Conservation (phyloP, 2,329 filamentous ascomycete genomes). For the Nothophaeocryptopus gaeumannii region DNA sequence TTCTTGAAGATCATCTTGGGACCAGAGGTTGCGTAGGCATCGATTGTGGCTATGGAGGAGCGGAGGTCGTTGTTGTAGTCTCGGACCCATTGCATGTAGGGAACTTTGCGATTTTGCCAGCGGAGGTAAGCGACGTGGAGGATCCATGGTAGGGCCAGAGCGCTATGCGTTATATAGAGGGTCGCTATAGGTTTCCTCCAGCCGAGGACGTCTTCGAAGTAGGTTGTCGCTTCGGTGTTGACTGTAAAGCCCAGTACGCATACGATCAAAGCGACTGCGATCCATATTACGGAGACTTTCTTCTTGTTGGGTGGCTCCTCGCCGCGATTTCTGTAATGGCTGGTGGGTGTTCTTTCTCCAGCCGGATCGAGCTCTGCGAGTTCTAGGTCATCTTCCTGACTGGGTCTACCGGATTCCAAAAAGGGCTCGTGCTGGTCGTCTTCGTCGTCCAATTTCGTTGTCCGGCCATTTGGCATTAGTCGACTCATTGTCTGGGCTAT, state of each 20-base stretch:
- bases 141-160: slow-evolving; percentile 33
- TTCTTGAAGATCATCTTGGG: slow-evolving; percentile 26
- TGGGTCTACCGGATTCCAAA: slow-evolving; percentile 19
- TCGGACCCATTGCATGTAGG: slow-evolving; percentile 29
- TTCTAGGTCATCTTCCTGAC: slow-evolving; percentile 20
- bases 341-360: slow-evolving; percentile 22
- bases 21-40: slow-evolving; percentile 30
- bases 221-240: slow-evolving; percentile 35
- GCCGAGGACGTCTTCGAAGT: slow-evolving; percentile 33
- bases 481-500: slow-evolving; percentile 17
- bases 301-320: slow-evolving; percentile 13
- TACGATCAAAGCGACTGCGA: slow-evolving; percentile 25
- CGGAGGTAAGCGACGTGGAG: slow-evolving; percentile 28
- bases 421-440: slow-evolving; percentile 24
- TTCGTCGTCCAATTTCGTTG: slow-evolving; percentile 12
- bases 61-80: slow-evolving; percentile 33
- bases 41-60: slow-evolving; percentile 28
- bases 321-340: slow-evolving; percentile 17
- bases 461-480: slow-evolving; percentile 10
- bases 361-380: slow-evolving; percentile 13
- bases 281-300: slow-evolving; percentile 18
- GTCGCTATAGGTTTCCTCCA: slow-evolving; percentile 36
- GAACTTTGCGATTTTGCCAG: slow-evolving; percentile 19
- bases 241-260: slow-evolving; percentile 32
- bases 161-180: slow-evolving; percentile 34